phyloP scores from a whole-genome alignment of 2,329 filamentous ascomycete genomes.

The Paraphoma sp. region DNA sequence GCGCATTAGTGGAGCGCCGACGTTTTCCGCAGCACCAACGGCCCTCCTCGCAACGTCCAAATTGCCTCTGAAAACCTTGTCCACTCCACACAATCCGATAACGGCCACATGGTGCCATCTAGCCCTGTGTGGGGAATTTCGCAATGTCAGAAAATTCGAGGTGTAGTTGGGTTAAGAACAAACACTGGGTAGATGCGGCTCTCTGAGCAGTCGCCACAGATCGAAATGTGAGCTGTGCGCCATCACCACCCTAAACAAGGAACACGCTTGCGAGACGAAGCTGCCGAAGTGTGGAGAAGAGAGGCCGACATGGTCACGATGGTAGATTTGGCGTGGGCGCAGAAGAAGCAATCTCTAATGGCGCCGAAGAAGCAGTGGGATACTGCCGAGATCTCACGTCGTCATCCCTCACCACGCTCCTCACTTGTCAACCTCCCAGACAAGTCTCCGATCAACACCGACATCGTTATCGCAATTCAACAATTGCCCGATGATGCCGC shows the following conservation, averaged over 20 bases:
- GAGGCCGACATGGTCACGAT: constrained; percentile 10
- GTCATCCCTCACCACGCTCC: not conserved
- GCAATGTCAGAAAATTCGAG: constrained; percentile 10
- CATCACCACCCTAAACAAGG: constrained; percentile 1
- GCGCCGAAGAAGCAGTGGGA: constrained; percentile 1
- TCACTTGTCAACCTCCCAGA: not conserved
- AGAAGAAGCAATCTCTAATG: not conserved
- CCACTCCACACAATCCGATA: constrained; percentile 18
- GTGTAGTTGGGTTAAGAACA: constrained; percentile 11
- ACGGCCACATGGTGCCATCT: constrained; percentile 13
- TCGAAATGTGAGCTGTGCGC: constrained; percentile 6
- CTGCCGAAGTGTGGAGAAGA: constrained; percentile 16
- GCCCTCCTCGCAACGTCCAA: constrained; percentile 18
- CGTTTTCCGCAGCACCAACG: constrained; percentile 23
- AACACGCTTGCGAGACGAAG: not conserved
- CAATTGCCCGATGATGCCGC: not conserved
- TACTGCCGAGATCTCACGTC: not conserved
- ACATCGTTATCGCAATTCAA: not conserved
- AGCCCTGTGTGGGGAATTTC: constrained; percentile 12
- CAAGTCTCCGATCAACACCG: not conserved
- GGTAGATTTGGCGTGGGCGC: not conserved
- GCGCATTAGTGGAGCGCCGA: constrained; percentile 8
- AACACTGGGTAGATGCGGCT: constrained; percentile 27
- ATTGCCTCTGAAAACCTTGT: constrained; percentile 10
- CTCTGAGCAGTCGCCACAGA: constrained; percentile 8